Evolutionary conservation across 2,329 filamentous ascomycete genomes (phyloP).

Genomic region (Hypoxylon sp.): DNA sequence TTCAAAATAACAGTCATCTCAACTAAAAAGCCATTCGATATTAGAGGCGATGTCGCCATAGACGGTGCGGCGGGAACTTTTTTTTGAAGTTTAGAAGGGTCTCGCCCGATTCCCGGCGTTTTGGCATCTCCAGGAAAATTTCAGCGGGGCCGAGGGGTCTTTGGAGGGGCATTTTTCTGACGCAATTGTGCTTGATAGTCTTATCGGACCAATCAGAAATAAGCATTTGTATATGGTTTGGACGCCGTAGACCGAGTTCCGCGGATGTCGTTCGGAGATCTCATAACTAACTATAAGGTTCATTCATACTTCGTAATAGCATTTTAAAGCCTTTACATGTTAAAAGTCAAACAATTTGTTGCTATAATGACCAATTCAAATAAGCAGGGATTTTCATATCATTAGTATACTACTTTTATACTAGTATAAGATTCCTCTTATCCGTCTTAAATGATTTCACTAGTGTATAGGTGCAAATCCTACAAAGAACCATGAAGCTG

Average conservation of each 20-base stretch:
- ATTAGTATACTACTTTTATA: too few species aligned
- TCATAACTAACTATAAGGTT: too few species aligned
- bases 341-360: too few species aligned
- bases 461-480: too few species aligned
- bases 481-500: too few species aligned
- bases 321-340: too few species aligned
- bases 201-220: conserved; percentile 32
- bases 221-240: conserved; percentile 8
- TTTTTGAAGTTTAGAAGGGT: conserved; percentile 17
- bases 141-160: conserved; percentile 20
- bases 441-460: too few species aligned
- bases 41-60: conserved; percentile 31
- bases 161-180: conserved; percentile 29
- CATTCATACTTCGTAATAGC: too few species aligned
- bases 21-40: conserved; percentile 13
- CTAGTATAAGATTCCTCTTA: too few species aligned
- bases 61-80: conserved; percentile 6
- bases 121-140: conserved; percentile 25
- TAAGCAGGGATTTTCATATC: too few species aligned
- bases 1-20: neutral
- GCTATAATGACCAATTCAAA: neutral
- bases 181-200: conserved; percentile 30
- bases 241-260: conserved; percentile 29
- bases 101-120: conserved; percentile 32
- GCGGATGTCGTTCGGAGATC: conserved; percentile 34